Conservation (phyloP, 2,329 filamentous ascomycete species). For the Pestalotiopsis sp. region DNA sequence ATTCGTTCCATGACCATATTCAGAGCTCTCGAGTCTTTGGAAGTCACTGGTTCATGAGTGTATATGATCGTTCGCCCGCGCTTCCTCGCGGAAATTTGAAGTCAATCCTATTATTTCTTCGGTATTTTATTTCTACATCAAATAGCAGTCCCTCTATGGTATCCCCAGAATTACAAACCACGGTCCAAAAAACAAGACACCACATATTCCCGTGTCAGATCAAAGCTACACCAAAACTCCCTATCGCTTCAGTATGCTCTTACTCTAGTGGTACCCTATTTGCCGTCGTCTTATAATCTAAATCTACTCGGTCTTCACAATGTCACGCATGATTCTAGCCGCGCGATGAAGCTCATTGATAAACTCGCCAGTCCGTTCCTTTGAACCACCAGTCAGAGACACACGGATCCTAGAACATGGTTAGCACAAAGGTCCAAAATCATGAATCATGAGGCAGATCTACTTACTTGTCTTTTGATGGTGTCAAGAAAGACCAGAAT, state of each 20-base stretch:
- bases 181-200: no score
- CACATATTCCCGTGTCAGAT: not conserved
- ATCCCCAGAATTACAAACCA: no score
- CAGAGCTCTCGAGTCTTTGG: not conserved
- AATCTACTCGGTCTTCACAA: not conserved
- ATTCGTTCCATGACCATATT: not conserved
- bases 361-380: conserved; percentile 10
- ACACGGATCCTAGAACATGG: not conserved
- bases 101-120: no score
- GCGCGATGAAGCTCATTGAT: conserved; percentile 11
- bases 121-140: no score
- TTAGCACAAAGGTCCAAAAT: not conserved
- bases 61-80: no score
- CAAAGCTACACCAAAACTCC: not conserved
- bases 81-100: no score
- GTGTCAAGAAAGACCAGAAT: conserved; percentile 13
- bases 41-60: no score
- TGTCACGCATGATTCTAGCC: conserved; percentile 10
- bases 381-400: conserved; percentile 9
- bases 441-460: not conserved
- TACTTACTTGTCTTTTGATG: conserved; percentile 14
- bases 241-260: not conserved
- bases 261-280: not conserved
- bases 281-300: not conserved
- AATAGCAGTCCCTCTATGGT: no score